Base-by-base conservation (phyloP, 2,329 filamentous ascomycete genomes). In the Diaporthe citrichinensis region DNA sequence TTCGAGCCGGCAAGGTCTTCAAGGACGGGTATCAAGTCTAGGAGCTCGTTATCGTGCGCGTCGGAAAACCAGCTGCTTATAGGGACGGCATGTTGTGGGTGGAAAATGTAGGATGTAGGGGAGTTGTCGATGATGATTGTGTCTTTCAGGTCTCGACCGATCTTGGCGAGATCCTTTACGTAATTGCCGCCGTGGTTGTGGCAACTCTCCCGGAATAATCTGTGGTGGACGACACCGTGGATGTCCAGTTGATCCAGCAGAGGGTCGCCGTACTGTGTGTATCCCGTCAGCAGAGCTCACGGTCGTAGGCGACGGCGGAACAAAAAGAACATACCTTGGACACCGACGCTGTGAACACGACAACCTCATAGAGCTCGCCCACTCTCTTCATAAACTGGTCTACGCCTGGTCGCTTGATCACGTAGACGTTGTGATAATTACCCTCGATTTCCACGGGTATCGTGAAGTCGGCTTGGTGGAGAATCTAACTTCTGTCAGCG, bases 41-140 rank as follows among this genome's bases (percentile, higher is more conserved):
- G 90, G 77, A 99, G 90, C 89, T 99, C 97, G 86, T 99, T 99
- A 87, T 99, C 97, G 86, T 99, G 97, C 77, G 97, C 97, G 86
- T 99, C 97, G 79, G 96, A 98, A 87, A 99, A 99, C 97, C 97
- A 99, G 89, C 96, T 98, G 90, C 96, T 98, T 87, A 99, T 99
- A 36, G 97, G 97, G 68, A 99, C 96, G 77, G 97, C 97, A 84
- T 99, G 97, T 87, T 99, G 96, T 34, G 97, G 97, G 84, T 99
- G 97, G 90, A 99, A 99, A 81, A 99, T 98, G 88, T 99, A 99
- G 17, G 96, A 98, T 6, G 97, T 99, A 3, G 97, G 97, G 62
- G 97, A 98, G 86, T 99, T 99, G 88, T 99, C 97, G 82, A 99
- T 99, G 84, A 99, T 99, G 83, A 99, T 99, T 28, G 96, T 99